Evolutionary conservation across 352 stramenopile species (phyloP).

Genomic region (Thalassiosira hispida): DNA sequence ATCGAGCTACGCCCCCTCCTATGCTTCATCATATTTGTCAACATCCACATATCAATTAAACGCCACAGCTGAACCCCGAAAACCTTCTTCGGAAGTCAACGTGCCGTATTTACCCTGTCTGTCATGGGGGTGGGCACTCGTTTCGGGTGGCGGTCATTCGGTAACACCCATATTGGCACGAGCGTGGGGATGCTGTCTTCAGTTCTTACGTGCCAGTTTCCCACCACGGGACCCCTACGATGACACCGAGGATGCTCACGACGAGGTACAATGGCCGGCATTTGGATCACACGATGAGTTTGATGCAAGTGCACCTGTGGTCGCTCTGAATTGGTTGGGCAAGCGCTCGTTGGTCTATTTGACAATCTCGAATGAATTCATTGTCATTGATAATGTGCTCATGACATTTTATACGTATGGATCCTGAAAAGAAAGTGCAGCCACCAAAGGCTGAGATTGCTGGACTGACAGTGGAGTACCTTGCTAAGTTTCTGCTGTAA

Average conservation of each 20-base stretch:
- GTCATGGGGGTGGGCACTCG: constrained; percentile 92
- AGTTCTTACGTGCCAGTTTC: constrained; percentile 88
- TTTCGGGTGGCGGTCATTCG: constrained; percentile 88
- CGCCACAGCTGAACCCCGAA: constrained; percentile 3
- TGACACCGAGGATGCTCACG: constrained; percentile 34
- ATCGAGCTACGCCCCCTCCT: constrained; percentile 27
- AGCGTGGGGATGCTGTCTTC: constrained; percentile 92
- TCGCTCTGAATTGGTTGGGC: constrained; percentile 95
- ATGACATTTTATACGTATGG: too few relatives aligned
- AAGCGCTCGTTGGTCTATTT: constrained; percentile 94
- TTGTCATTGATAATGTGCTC: constrained; percentile 95
- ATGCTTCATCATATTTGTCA: constrained; percentile 29
- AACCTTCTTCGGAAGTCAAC: neutral
- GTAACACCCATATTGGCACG: constrained; percentile 91
- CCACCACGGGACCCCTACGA: constrained; percentile 19
- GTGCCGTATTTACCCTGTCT: constrained; percentile 88
- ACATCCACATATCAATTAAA: constrained; percentile 39
- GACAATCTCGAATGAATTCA: constrained; percentile 94
- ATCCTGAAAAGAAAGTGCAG: too few relatives aligned
- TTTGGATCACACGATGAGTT: constrained; percentile 95
- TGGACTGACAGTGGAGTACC: too few relatives aligned
- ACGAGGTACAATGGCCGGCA: constrained; percentile 90
- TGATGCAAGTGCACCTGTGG: constrained; percentile 88
- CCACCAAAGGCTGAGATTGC: too few relatives aligned
- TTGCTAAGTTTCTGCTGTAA: too few relatives aligned